Evolutionary conservation across 1,284 basidiomycete genomes (phyloP), one percentile per base, ranked within the genome.

Genomic region (Gomphus sp.): DNA sequence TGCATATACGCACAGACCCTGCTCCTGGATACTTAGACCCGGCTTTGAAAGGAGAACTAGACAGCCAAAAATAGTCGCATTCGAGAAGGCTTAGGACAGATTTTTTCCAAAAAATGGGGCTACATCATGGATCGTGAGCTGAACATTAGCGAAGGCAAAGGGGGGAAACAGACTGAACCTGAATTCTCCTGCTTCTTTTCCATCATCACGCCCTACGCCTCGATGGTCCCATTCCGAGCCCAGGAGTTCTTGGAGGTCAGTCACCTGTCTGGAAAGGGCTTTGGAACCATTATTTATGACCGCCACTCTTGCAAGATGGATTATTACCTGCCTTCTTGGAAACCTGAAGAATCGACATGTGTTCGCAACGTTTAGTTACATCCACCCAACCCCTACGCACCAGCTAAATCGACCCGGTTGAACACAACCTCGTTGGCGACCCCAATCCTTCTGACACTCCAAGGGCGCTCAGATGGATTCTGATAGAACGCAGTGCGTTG

Each of bases 171-270:
- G 22, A 22, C 25, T 34, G 33, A 47, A 55, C 58, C 58, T 55
- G 68, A 81, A 85, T 67, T 87, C 85, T 43, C 84, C 84, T 1
- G 72, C 75, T 31, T 70, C 62, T 11, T 71, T 69, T 2, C 84
- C 84, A 65, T 87, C 82, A 58, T 85, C 79, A 34, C 84, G 74
- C 0, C 84, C 85, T 0, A 85, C 81, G 1, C 84, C 85, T 34
- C 83, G 75, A 76, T 81, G 48, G 6, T 57, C 74, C 74, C 76
- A 81, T 5, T 69, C 62, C 5, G 62, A 45, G 0, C 83, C 84
- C 4, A 88, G 73, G 1, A 87, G 72, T 48, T 76, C 72, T 3
- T 73, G 71, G 7, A 87, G 68, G 63, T 88, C 85, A n/a, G 71
- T 66, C 2, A 87, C 77, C 67, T 87, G 85, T 58, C 78, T 70